phyloP scores from a whole-genome alignment of 352 stramenopile species.

The Phytophthora sp. region DNA sequence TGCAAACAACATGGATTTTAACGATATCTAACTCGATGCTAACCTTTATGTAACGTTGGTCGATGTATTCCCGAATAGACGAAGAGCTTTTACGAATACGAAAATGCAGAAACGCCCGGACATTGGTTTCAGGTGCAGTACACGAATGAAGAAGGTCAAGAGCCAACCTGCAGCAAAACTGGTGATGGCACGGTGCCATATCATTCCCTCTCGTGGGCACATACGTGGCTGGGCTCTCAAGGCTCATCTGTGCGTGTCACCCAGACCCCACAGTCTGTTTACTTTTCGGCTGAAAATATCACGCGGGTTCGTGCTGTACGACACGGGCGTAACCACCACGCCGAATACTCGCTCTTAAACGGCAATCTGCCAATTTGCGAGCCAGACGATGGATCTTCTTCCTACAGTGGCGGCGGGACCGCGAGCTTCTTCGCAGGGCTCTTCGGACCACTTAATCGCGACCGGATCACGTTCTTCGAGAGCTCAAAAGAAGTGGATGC shows the following conservation, averaged over 20 bases:
- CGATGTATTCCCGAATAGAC: conserved; percentile 45
- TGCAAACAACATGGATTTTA: too few species aligned
- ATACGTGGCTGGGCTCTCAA: conserved; percentile 71
- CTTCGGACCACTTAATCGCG: conserved; percentile 54
- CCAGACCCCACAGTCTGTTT: conserved; percentile 73
- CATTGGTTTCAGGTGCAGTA: conserved; percentile 74
- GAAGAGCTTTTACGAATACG: conserved; percentile 76
- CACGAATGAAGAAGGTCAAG: conserved; percentile 51
- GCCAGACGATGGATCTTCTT: conserved; percentile 14
- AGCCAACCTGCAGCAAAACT: conserved; percentile 69
- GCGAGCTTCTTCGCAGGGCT: conserved; percentile 68
- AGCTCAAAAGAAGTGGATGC: conserved; percentile 43
- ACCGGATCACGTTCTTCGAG: conserved; percentile 84
- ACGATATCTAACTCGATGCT: background rate
- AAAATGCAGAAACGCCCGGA: conserved; percentile 51
- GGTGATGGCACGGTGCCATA: conserved; percentile 80
- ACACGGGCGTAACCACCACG: conserved; percentile 53
- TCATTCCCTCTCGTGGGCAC: conserved; percentile 80
- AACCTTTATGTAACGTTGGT: background rate
- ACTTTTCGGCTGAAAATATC: conserved; percentile 68
- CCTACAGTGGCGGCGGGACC: conserved; percentile 20
- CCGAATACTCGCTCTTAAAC: conserved; percentile 61
- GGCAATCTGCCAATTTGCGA: conserved; percentile 50
- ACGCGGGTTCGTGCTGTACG: conserved; percentile 55
- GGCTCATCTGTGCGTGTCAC: conserved; percentile 65